Base-by-base conservation (phyloP, 805 yeast species). In the Barnettozyma sucrosica region DNA sequence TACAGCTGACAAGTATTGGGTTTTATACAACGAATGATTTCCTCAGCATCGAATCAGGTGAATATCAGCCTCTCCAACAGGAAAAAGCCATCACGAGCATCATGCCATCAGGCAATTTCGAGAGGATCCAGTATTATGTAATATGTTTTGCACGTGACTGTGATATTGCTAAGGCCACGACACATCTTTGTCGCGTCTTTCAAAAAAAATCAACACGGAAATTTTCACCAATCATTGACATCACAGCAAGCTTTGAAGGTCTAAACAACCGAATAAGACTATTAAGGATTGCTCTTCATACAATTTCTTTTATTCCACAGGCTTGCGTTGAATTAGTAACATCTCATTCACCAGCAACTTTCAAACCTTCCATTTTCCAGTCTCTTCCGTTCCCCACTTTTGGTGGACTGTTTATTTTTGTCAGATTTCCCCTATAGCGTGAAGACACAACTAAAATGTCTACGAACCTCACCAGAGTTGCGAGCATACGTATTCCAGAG, bases 401-500 rank as follows among this genome's bases (percentile, higher is more conserved):
- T n/a, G n/a, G n/a, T n/a, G n/a, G n/a, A n/a, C 25, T 23, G 25
- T 6, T 8, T 23, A 8, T 8, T 8, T 23, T 8, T 8, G 25
- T 18, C 11, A 7, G n/a, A n/a, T 23, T 25, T 21, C 44, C 44
- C 37, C 37, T 33, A 41, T 33, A 20, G 18, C 23, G 14, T 21
- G 19, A 13, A 19, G 8, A 30, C 18, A 13, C n/a, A 14, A n/a
- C 18, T 23, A 37, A 20, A 4, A 41, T 41, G 44, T 41, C 36
- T 6, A 30, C 36, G 19, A 41, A 16, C 34, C 32, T 41, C 25
- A 32, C 50, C 9, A 42, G 33, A 19, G 43, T 39, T 10, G 50
- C 46, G 8, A 46, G 45, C 36, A 44, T 47, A 30, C 50, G 25
- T 13, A 43, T 47, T 9, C 50, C 50, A 13, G 41, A 47, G 14